These are phyloP conservation scores for Colletotrichum cuscutae DNA, from an alignment of 2,329 filamentous ascomycete genomes.

Conservation along the genomic window DNA sequence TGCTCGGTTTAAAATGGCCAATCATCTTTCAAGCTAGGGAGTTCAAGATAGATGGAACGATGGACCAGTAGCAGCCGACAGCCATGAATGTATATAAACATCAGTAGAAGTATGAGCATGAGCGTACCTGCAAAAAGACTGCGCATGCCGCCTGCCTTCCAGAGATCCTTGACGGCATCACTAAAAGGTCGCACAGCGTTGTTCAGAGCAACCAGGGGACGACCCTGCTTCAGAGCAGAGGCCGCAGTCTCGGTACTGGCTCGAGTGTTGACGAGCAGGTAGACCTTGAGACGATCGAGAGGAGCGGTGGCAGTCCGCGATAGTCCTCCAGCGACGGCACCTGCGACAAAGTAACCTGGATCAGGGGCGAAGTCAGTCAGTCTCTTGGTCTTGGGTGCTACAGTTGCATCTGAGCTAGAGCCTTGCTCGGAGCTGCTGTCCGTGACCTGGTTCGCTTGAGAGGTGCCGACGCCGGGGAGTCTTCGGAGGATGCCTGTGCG, in stretches of 20 bases:
- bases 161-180: slow-evolving; percentile 81
- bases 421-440: slow-evolving; percentile 35
- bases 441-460: slow-evolving; percentile 36
- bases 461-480: slow-evolving; percentile 48
- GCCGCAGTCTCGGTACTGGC: slow-evolving; percentile 67
- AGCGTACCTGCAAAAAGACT: slow-evolving; percentile 90
- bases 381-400: slow-evolving; percentile 55
- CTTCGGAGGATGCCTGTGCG: slow-evolving; percentile 19
- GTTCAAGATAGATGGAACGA: not conserved
- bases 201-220: slow-evolving; percentile 70
- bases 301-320: slow-evolving; percentile 96
- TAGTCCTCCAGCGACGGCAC: slow-evolving; percentile 92
- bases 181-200: slow-evolving; percentile 76
- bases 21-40: not conserved
- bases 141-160: slow-evolving; percentile 84
- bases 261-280: slow-evolving; percentile 90
- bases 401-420: slow-evolving; percentile 40
- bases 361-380: slow-evolving; percentile 79
- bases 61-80: not conserved
- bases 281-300: slow-evolving; percentile 96
- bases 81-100: too few species aligned
- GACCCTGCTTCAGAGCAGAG: slow-evolving; percentile 76
- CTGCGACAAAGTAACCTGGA: slow-evolving; percentile 98
- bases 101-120: not conserved
- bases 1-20: not conserved